Evolutionary conservation across 352 stramenopile genomes (phyloP), one percentile per base, ranked within the genome.

Genomic region (Phytophthora ohioensis): DNA sequence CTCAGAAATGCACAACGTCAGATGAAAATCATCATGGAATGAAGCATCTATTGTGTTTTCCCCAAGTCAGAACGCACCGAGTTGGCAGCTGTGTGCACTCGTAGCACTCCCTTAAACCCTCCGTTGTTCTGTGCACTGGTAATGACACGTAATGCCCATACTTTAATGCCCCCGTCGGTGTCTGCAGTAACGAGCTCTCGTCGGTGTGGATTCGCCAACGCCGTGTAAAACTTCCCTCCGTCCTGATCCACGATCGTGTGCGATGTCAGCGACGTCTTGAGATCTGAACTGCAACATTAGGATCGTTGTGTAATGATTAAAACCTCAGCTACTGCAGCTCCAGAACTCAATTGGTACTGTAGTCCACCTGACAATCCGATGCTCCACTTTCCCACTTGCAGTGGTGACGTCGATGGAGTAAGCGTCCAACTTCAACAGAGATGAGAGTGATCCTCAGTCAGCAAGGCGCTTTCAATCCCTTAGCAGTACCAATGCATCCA

Each of bases 171-270:
- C 27, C 82, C 82, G 11, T 85, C 74, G 2, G 80, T 75, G 49
- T 90, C 82, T 5, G 76, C 64, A 34, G 82, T 87, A 57, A 88
- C 71, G 31, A 88, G 51, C 47, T 88, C 80, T 32, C 71, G 68
- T 34, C 82, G 77, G 43, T 64, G 36, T 8, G 67, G n/a, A 69
- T 91, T 91, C 7, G 54, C 60, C n/a, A 85, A 54, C 1, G 66
- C 58, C 38, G 74, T 76, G 57, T 70, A 75, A 35, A 88, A 75
- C 6, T 73, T 35, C 6, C 36, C 58, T 10, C 59, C 56, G 7
- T 57, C 51, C 21, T 68, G 67, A 7, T 78, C 71, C 45, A 84
- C 31, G 3, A 78, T 43, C 21, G 39, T 59, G 46, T 88, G 79
- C 0, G 81, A 80, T 13, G 71, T 71, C 21, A 75, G 41, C 12